phyloP scores from a whole-genome alignment of 1,139 yeast species.

The Yamadazyma blattariae region DNA sequence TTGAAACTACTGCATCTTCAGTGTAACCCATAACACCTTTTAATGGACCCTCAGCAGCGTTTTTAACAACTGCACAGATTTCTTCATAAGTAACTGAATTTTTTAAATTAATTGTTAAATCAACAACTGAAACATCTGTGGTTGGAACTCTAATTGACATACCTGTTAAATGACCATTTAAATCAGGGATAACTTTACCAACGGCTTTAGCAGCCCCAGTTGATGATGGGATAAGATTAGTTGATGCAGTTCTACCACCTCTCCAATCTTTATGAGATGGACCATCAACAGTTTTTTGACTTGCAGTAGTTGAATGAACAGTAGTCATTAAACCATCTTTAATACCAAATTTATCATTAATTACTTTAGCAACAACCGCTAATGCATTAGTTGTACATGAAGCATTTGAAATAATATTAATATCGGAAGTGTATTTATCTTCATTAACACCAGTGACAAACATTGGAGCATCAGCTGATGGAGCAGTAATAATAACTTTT shows the following conservation, averaged over 20 bases:
- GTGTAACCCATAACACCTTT: conserved; percentile 83
- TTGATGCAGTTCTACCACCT: conserved; percentile 91
- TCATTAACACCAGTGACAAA: conserved; percentile 82
- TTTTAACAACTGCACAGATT: conserved; percentile 69
- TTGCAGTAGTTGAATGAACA: conserved; percentile 86
- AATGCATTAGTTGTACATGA: conserved; percentile 90
- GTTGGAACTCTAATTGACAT: conserved; percentile 88
- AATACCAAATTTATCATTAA: conserved; percentile 76
- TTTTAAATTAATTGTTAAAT: conserved; percentile 52
- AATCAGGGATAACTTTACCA: conserved; percentile 85
- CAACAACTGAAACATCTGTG: conserved; percentile 72
- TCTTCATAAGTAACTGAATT: conserved; percentile 72
- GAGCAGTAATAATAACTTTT: conserved; percentile 87
- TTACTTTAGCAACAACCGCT: conserved; percentile 84
- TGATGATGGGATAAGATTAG: conserved; percentile 86
- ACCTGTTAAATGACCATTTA: conserved; percentile 88
- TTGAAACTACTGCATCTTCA: conserved; percentile 81
- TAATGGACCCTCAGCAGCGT: conserved; percentile 65
- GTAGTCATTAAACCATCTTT: conserved; percentile 91
- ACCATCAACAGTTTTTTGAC: conserved; percentile 90
- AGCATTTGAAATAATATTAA: conserved; percentile 76
- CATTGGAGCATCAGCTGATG: conserved; percentile 87
- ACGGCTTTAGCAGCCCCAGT: conserved; percentile 95
- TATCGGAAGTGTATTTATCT: conserved; percentile 67
- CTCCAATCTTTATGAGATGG: conserved; percentile 94